Conservation (phyloP, 2,329 filamentous ascomycete species). For the Fusarium heterosporum region DNA sequence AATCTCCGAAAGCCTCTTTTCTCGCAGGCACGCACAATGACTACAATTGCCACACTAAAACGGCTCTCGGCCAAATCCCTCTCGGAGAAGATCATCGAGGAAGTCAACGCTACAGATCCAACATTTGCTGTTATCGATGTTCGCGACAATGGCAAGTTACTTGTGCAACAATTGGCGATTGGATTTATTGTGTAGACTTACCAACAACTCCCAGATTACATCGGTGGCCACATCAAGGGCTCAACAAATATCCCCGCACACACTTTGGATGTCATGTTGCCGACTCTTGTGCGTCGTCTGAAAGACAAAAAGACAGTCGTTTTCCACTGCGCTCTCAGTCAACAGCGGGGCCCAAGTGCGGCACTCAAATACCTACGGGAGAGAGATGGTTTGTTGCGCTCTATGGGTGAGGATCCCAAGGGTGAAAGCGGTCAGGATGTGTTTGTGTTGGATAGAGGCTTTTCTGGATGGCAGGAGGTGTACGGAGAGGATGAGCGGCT, state of each 20-base stretch:
- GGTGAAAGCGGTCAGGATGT: constrained; percentile 79
- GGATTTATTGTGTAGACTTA: not conserved
- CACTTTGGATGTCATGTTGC: constrained; percentile 79
- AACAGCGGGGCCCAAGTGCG: constrained; percentile 88
- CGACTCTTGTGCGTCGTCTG: constrained; percentile 83
- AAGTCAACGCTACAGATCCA: constrained; percentile 54
- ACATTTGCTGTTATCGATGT: constrained; percentile 86
- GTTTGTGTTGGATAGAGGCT: constrained; percentile 84
- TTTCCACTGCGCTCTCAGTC: constrained; percentile 93
- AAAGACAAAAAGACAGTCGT: constrained; percentile 84
- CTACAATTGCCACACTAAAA: constrained; percentile 71
- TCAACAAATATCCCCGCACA: constrained; percentile 80
- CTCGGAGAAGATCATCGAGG: constrained; percentile 70
- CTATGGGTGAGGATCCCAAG: constrained; percentile 47
- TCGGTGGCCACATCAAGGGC: constrained; percentile 88
- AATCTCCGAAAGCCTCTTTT: constrained; percentile 12
- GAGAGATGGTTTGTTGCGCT: constrained; percentile 63
- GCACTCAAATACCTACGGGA: constrained; percentile 84
- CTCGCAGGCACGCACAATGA: constrained; percentile 51
- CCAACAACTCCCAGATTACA: constrained; percentile 70
- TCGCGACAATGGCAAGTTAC: constrained; percentile 76
- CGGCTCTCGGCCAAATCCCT: constrained; percentile 78
- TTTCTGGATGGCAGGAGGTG: constrained; percentile 87
- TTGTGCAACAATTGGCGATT: not conserved
- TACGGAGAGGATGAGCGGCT: constrained; percentile 82